Evolutionary conservation across 208 protist genomes (phyloP).

Genomic region (Porcisia deanei): DNA sequence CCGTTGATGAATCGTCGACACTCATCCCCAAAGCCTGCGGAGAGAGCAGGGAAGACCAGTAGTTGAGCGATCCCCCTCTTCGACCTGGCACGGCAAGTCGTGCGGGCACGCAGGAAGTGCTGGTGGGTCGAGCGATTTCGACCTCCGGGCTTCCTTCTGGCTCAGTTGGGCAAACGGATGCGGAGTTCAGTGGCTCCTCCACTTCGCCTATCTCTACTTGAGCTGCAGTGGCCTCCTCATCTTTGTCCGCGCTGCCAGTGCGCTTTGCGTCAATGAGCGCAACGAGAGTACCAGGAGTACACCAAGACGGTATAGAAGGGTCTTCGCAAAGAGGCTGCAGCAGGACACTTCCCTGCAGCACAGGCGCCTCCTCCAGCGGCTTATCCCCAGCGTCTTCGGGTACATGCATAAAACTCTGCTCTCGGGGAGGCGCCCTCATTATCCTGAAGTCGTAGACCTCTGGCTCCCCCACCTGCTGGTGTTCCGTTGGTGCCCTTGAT

Average conservation of each 20-base stretch:
- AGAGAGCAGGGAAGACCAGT: conserved; percentile 22
- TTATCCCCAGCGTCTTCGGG: conserved; percentile 1
- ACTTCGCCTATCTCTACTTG: not conserved
- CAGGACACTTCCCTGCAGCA: conserved; percentile 7
- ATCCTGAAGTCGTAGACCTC: not conserved
- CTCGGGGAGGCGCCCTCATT: not conserved
- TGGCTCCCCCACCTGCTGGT: not conserved
- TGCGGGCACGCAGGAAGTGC: not conserved
- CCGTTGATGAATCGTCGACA: not conserved
- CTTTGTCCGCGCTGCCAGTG: not conserved
- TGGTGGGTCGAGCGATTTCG: not conserved
- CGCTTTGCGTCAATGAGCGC: not conserved
- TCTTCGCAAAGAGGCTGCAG: not conserved
- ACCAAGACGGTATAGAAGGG: conserved; percentile 1
- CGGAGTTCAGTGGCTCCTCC: not conserved
- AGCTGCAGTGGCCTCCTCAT: not conserved
- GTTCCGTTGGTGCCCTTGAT: not conserved
- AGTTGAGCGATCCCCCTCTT: conserved; percentile 8
- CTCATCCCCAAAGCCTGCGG: not conserved
- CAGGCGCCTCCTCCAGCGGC: not conserved
- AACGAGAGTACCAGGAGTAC: not conserved
- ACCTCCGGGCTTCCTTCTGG: no score
- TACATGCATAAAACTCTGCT: not conserved
- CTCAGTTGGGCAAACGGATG: not conserved
- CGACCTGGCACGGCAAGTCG: not conserved